A percentile compares a stretch with the other conserved stretches of the same genome.
These are phyloP conservation scores for Saccharomycopsis olivae DNA, from an alignment of 805 yeast genomes.

Conservation along the genomic window DNA sequence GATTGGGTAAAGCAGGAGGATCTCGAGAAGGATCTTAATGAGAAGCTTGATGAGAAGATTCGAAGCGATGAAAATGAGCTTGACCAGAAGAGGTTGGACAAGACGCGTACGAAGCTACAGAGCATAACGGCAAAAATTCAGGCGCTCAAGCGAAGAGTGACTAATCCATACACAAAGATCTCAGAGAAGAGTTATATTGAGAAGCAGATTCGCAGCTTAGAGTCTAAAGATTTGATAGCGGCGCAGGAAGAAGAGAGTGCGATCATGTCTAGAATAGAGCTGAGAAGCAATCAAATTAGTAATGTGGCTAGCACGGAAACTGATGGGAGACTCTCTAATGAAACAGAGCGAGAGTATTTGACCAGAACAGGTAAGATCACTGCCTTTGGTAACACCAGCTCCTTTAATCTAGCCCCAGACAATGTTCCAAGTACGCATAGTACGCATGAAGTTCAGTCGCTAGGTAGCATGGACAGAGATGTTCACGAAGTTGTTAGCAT, in stretches of 20 bases:
- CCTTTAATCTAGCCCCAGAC: conserved; percentile 29
- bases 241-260: conserved; percentile 37
- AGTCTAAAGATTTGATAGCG: conserved; percentile 36
- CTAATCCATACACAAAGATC: conserved; percentile 47
- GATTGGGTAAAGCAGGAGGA: conserved; percentile 68
- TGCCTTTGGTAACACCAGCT: conserved; percentile 71
- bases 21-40: conserved; percentile 64
- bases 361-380: conserved; percentile 88
- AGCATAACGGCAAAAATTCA: conserved; percentile 35
- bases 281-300: conserved; percentile 10
- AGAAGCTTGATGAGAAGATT: conserved; percentile 54
- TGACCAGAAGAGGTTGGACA: conserved; percentile 67
- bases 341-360: conserved; percentile 67
- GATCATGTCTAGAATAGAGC: conserved; percentile 23
- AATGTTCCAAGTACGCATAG: neutral
- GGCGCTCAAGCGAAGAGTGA: conserved; percentile 37
- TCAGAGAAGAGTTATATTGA: conserved; percentile 47
- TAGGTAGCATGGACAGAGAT: too few species aligned
- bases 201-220: conserved; percentile 43
- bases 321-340: conserved; percentile 48
- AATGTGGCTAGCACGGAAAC: neutral
- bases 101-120: conserved; percentile 40
- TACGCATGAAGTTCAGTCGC: neutral
- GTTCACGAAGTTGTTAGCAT: neutral
- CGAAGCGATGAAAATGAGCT: conserved; percentile 54